Evolutionary conservation across 2,329 filamentous ascomycete genomes (phyloP).

Genomic region (Aaosphaeria pasadenensis): DNA sequence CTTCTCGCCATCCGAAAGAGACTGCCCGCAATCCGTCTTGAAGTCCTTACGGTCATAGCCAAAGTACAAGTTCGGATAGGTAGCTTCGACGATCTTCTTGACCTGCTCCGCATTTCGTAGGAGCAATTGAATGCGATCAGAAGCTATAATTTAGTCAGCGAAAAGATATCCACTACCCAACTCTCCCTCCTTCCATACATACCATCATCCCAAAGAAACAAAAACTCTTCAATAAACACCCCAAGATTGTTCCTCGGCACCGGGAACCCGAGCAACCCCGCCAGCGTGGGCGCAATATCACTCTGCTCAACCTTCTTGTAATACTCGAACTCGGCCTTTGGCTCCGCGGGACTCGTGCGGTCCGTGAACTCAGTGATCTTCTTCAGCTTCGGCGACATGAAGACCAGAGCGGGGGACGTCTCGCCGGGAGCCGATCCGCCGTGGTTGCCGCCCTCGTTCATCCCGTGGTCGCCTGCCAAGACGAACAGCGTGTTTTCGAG

Average conservation of each 20-base stretch:
- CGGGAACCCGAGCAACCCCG: slow-evolving; percentile 81
- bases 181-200: slow-evolving; percentile 14
- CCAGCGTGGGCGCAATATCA: slow-evolving; percentile 86
- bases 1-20: slow-evolving; percentile 22
- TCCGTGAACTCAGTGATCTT: slow-evolving; percentile 43
- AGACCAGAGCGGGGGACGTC: slow-evolving; percentile 88
- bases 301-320: slow-evolving; percentile 89
- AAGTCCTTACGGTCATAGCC: slow-evolving; percentile 19
- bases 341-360: slow-evolving; percentile 53
- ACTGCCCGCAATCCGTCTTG: slow-evolving; percentile 7
- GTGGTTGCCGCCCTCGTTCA: slow-evolving; percentile 98
- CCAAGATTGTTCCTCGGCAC: slow-evolving; percentile 88
- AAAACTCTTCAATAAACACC: slow-evolving; percentile 75
- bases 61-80: slow-evolving; percentile 60
- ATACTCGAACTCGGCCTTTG: slow-evolving; percentile 72
- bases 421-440: slow-evolving; percentile 91
- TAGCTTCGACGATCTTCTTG: slow-evolving; percentile 69
- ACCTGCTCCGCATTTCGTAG: slow-evolving; percentile 80
- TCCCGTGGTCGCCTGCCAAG: slow-evolving; percentile 92
- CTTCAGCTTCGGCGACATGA: slow-evolving; percentile 80
- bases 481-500: slow-evolving; percentile 78
- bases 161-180: background rate
- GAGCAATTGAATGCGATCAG: slow-evolving; percentile 65
- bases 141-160: slow-evolving; percentile 24
- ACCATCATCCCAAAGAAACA: slow-evolving; percentile 72